Base-by-base conservation (phyloP, 352 stramenopile genomes). In the Phytophthora quininea region DNA sequence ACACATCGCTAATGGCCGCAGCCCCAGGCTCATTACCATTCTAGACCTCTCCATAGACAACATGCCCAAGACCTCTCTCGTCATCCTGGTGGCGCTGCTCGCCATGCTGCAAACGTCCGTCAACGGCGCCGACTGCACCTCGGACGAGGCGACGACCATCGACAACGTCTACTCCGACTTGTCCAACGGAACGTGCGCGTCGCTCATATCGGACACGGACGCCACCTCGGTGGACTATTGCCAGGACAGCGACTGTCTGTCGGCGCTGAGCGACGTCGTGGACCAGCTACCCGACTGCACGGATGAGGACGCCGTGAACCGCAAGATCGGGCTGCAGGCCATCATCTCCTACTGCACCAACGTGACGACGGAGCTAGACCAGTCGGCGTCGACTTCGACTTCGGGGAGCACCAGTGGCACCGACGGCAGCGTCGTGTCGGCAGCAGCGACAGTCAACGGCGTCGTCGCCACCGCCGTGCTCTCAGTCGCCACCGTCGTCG, bases 181-280 rank as follows among this genome's bases (percentile, higher is more conserved):
- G 62, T 19, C 69, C 42, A 68, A 56, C 50, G 69, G 56, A 27
- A 58, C 62, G 12, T 81, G 73, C 46, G 46, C 30, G 8, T 51
- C 70, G 15, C 66, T 78, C 33, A 49, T 74, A 7, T 53, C 62
- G 24, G 49, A 74, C 67, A 58, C 73, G 56, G 65, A 31, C 31
- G 58, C 46, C 11, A 61, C 73, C 52, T 81, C 69, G 8, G 60
- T 81, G 54, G 56, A 73, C 62, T 78, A 80, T 53, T 81, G 73
- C 46, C 35, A 42, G 58, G 65, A 64, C 55, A 69, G 37, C 45
- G 65, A 69, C 51, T 78, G 73, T 40, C 61, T 78, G 37, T 53
- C 65, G 48, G 51, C 56, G 49, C 58, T 81, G 40, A 56, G 50
- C 37, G 50, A 71, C 37, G 48, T 60, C 2, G 62, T 66, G 32